Evolutionary conservation across 1,139 yeast genomes (phyloP), one percentile per base, ranked within the genome.

Genomic region (Yamadazyma conglobata): DNA sequence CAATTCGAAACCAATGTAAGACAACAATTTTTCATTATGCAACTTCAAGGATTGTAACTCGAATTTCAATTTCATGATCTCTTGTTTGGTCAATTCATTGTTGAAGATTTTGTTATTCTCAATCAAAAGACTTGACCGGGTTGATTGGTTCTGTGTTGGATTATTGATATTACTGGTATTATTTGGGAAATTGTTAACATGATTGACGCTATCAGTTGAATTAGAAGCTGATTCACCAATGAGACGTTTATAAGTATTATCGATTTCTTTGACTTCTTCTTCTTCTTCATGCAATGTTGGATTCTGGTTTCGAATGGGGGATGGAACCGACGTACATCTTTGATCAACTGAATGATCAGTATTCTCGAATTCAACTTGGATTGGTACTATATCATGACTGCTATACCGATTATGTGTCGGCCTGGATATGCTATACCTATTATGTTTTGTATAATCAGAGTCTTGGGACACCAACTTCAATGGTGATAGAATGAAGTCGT

Each of bases 1-100:
- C 34, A 73, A 53, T 40, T 73, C 72, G 43, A 73, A 75, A 17
- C 80, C 79, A 48, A 75, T 75, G 44, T 73, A 75, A 15, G 78
- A 70, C 33, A 73, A 54, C 22, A 75, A 56, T 46, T 75, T 74
- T 37, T 75, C 80, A 47, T 73, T 73, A 44, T 75, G 79, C 32
- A 74, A 50, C 41, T 68, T 65, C 37, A 75, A 55, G 9, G 78
- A 72, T 46, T 69, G 75, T 30, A 74, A 55, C 48, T 74, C 79
- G 50, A 75, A 75, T 42, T 67, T 66, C 40, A 73, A 56, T 44
- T 68, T 71, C 50, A 66, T 70, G 37, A 73, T 58, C 39, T 74
- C 79, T 47, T 73, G 77, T 27, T 64, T 56, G 19, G 73, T 64
- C 39, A 60, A 56, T 29, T 65, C 69, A 46, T 56, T 50, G 37